Conservation (phyloP, 129 eudicot species). For the Pulicaria dysenterica region DNA sequence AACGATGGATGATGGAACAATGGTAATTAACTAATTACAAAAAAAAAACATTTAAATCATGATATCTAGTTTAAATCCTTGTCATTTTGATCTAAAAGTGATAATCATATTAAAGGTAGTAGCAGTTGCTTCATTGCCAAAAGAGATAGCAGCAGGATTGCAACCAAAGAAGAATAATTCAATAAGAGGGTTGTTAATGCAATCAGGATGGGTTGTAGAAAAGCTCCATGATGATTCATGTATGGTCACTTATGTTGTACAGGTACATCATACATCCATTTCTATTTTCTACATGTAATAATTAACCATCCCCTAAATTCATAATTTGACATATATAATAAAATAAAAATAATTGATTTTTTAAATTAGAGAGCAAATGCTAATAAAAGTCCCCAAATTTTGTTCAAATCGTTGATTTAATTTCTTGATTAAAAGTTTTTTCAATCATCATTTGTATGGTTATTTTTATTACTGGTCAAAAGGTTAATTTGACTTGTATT, state of each 20-base stretch:
- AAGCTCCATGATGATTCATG: conserved; percentile 83
- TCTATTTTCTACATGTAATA: background rate
- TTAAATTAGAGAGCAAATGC: too few relatives aligned
- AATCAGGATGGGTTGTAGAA: conserved; percentile 99
- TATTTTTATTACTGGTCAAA: too few relatives aligned
- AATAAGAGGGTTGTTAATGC: conserved; percentile 78
- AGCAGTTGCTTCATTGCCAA: conserved; percentile 98
- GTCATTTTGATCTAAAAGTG: conserved; percentile 2
- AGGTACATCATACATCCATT: conserved; percentile 49
- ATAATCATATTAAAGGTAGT: conserved; percentile 61
- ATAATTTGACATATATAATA: background rate
- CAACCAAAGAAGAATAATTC: conserved; percentile 85
- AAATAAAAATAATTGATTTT: too few relatives aligned
- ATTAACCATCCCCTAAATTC: background rate
- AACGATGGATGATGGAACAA: conserved; percentile 94
- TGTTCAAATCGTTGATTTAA: too few relatives aligned
- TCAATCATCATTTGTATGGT: too few relatives aligned
- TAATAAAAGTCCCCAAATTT: too few relatives aligned
- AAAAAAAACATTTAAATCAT: too few relatives aligned
- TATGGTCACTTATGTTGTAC: conserved; percentile 92
- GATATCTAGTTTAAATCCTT: background rate
- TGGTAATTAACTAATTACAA: conserved; percentile 40
- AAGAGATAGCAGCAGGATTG: conserved; percentile 92
- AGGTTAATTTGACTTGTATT: too few relatives aligned
- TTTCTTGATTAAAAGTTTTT: too few relatives aligned